Base-by-base conservation (phyloP, 1,284 basidiomycete species). In the Ustilago curta region DNA sequence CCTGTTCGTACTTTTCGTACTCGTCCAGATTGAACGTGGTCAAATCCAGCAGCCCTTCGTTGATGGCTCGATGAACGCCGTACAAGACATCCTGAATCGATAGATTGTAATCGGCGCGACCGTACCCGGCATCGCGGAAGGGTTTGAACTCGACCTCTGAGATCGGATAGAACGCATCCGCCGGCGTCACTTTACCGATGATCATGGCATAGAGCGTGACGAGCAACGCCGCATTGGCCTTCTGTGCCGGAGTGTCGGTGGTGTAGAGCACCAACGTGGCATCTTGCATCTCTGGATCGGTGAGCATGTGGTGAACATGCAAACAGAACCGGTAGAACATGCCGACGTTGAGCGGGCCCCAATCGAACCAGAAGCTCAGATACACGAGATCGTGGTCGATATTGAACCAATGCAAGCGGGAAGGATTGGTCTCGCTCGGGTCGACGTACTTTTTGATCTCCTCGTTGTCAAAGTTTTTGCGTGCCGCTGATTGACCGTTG, bases 61-160 rank as follows among this genome's bases (percentile, higher is more conserved):
- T 90, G 87, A 95, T 92, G 0, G 95, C 97, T 84, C 97, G 96
- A 89, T 93, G 94, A 56, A 97, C 87, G 18, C 97, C 96, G 90
- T 95, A 98, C 9, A 99, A 88, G 83, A 94, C 93, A 81, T 98
- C 80, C 59, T 83, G 93, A 65, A 97, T 94, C 70, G 89, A 93
- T 63, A 99, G 89, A 80, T 92, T 92, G 86, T 95, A 97, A 85
- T 98, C 95, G 19, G 94, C 93, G 6, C 91, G 90, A 0, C 95
- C 95, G 61, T 94, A 91, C 6, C 96, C 96, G 12, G 97, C 97
- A 80, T 99, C 97, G 68, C 97, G 89, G 85, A 98, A 99, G 6
- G 95, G 93, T 73, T 83, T 80, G 82, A 97, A 92, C 85, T 96
- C 93, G 47, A 95, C 84, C 64, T 81, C 71, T 52, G 76, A 75